A percentile compares a stretch with the other conserved stretches of the same genome.
These are phyloP conservation scores for Ambrosia hybrid DNA, from an alignment of 140 eudicot species.

Conservation along the genomic window DNA sequence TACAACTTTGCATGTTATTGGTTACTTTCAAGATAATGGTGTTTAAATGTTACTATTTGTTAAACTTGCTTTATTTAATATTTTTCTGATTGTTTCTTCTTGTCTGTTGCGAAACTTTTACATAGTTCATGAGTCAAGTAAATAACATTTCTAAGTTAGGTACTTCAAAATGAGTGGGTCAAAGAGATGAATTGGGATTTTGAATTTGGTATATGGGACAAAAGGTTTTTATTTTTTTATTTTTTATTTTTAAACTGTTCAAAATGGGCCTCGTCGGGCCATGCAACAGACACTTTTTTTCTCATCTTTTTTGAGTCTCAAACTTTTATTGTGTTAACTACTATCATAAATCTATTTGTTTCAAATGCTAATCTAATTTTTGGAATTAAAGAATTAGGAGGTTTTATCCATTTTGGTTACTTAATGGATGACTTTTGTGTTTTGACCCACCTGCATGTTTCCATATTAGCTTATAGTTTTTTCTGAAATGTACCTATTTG, in stretches of 20 bases:
- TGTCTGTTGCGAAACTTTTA: not conserved
- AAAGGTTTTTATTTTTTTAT: not conserved
- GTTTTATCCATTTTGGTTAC: too few relatives aligned
- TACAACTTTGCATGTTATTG: slow-evolving; percentile 6
- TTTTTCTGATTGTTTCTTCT: slow-evolving; percentile 21
- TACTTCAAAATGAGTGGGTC: slow-evolving; percentile 2
- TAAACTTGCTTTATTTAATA: not conserved
- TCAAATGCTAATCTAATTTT: too few relatives aligned
- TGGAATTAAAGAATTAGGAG: too few relatives aligned
- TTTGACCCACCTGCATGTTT: too few relatives aligned
- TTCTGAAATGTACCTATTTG: too few relatives aligned
- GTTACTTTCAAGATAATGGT: slow-evolving; percentile 2
- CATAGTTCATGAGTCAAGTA: not conserved
- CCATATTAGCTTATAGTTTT: too few relatives aligned
- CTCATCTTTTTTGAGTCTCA: too few relatives aligned
- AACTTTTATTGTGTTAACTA: too few relatives aligned
- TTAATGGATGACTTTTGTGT: too few relatives aligned
- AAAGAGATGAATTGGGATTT: slow-evolving; percentile 6
- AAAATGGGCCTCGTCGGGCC: not conserved
- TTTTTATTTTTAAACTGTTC: not conserved
- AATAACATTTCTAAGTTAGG: not conserved
- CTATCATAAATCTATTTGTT: too few relatives aligned
- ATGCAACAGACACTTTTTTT: not conserved
- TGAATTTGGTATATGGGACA: not conserved
- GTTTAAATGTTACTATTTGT: not conserved